Conservation (phyloP, 257 asterid genomes). For the Primulina huaijiensis region DNA sequence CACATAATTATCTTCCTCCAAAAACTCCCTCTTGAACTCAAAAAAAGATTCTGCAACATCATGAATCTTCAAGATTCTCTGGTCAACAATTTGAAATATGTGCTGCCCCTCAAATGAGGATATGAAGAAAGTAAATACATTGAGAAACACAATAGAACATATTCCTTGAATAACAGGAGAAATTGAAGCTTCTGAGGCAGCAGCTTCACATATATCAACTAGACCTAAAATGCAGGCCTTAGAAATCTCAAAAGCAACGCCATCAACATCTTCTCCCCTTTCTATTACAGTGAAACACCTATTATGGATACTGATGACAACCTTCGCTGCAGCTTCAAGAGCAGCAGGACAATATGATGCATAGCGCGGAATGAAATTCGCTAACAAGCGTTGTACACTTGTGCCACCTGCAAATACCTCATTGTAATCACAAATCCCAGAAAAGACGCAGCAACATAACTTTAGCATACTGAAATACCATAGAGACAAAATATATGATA, state of each 20-base stretch:
- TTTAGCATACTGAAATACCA: slow-evolving; percentile 17
- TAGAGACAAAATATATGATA: not conserved
- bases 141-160: slow-evolving; percentile 61
- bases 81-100: slow-evolving; percentile 64
- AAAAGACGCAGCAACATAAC: not conserved
- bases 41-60: slow-evolving; percentile 44
- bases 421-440: slow-evolving; percentile 4
- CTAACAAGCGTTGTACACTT: slow-evolving; percentile 64
- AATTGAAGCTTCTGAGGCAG: slow-evolving; percentile 48
- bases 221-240: slow-evolving; percentile 76
- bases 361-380: slow-evolving; percentile 71
- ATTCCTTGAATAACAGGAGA: slow-evolving; percentile 59
- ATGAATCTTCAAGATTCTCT: slow-evolving; percentile 49
- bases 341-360: slow-evolving; percentile 74
- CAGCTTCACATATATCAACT: slow-evolving; percentile 65
- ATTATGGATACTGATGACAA: slow-evolving; percentile 56
- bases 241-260: slow-evolving; percentile 74
- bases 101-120: slow-evolving; percentile 67
- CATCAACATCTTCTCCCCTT: slow-evolving; percentile 65
- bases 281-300: slow-evolving; percentile 48
- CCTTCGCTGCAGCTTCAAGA: slow-evolving; percentile 76
- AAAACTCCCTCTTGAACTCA: slow-evolving; percentile 45
- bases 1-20: slow-evolving; percentile 51
- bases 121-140: slow-evolving; percentile 56
- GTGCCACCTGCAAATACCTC: slow-evolving; percentile 56